Base-by-base conservation (phyloP, 176 grass and related monocot species). In the Aegilops speltoides region DNA sequence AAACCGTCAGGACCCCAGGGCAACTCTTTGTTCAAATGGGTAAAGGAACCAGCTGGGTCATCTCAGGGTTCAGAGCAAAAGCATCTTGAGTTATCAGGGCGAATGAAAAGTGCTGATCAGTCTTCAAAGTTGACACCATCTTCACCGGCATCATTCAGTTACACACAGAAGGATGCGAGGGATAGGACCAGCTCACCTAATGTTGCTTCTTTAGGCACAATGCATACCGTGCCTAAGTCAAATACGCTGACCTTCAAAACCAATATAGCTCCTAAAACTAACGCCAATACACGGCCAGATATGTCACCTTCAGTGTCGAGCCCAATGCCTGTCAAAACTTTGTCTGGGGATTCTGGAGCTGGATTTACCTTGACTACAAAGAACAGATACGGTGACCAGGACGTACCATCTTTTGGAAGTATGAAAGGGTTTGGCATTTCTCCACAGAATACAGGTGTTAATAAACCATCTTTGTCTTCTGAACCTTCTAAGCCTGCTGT, bases 21-120 rank as follows among this genome's bases (percentile, higher is more conserved):
- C 79, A 90, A 83, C 88, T 80, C 84, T 83, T 86, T 93, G 33
- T 98, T 98, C 86, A 98, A 90, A 83, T 98, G 91, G 96, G 90
- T 84, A 60, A 98, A 86, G 40, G 91, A 98, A 79, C 78, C 89
- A 14, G 66, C 82, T 59, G 83, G 74, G 23, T 64, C 86, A 79
- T 92, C 90, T 82, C 88, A 85, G 79, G 80, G 67, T 48, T 68
- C 82, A 23, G 82, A 89, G 57, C 70, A 88, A 82, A 95, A 94
- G 25, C 74, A 69, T 85, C 67, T 38, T 85, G 79, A 88, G 52
- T 87, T 77, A 25, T 52, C 89, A 77, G 95, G 89, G 65, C 86
- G 66, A 79, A 73, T 54, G 68, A 91, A 48, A 91, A 86, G 31
- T 85, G 59, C 77, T 88, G 82, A 36, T 22, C 86, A 92, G 50